These are phyloP conservation scores for Auricularia auricula-judae DNA, from an alignment of 768 basidiomycete genomes.

Conservation along the genomic window DNA sequence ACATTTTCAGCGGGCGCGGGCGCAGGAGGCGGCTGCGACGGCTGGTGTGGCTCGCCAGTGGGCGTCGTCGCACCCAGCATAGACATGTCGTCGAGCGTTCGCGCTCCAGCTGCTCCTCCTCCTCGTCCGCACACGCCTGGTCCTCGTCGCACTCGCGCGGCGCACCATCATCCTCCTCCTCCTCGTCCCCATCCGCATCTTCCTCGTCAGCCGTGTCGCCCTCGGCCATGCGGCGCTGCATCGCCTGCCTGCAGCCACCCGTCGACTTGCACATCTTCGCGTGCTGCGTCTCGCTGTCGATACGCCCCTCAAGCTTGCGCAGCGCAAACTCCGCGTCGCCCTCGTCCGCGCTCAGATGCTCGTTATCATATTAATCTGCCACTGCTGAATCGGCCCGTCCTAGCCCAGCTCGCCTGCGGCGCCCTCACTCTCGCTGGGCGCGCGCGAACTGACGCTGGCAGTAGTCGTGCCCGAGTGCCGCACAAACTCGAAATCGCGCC, in stretches of 20 bases:
- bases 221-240: conserved; percentile 39
- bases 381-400: conserved; percentile 51
- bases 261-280: conserved; percentile 71
- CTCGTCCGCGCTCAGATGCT: conserved; percentile 61
- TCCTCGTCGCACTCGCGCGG: neutral
- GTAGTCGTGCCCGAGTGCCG: conserved; percentile 30
- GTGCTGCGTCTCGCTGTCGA: conserved; percentile 59
- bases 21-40: neutral
- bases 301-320: conserved; percentile 72
- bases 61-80: neutral
- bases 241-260: conserved; percentile 58
- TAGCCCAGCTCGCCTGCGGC: conserved; percentile 18
- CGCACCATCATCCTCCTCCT: conserved; percentile 1
- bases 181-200: conserved; percentile 4
- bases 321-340: conserved; percentile 81
- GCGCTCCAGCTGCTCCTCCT: conserved; percentile 4
- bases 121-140: neutral
- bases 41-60: neutral
- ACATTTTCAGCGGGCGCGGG: neutral
- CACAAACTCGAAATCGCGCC: conserved; percentile 75
- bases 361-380: conserved; percentile 44
- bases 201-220: neutral
- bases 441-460: conserved; percentile 51
- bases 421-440: conserved; percentile 19
- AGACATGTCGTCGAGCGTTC: conserved; percentile 1